Evolutionary conservation across 257 asterid genomes (phyloP).

Genomic region (Capsicum rhomboideum): DNA sequence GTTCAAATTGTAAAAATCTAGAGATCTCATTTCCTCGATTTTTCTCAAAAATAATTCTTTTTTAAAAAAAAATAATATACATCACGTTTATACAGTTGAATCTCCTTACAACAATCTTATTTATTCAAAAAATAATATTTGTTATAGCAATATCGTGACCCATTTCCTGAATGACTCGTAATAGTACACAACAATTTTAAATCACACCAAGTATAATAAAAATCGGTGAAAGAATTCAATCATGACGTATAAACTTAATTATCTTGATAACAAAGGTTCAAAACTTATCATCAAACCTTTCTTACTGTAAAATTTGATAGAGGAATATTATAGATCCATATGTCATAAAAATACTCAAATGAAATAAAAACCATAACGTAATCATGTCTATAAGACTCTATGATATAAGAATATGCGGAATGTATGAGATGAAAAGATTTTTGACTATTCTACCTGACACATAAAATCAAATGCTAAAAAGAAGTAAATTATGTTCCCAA

Average conservation of each 20-base stretch:
- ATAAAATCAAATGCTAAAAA: too few species aligned
- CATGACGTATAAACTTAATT: not conserved
- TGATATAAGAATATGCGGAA: not conserved
- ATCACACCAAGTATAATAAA: not conserved
- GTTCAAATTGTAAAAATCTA: not conserved
- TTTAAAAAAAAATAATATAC: not conserved
- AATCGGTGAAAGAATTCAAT: not conserved
- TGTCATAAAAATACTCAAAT: not conserved
- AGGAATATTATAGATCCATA: not conserved
- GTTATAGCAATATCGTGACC: not conserved
- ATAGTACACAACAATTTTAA: not conserved
- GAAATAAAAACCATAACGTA: not conserved
- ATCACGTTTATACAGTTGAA: not conserved
- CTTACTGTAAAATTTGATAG: not conserved
- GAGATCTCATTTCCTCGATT: too few species aligned
- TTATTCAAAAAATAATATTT: not conserved
- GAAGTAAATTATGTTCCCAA: too few species aligned
- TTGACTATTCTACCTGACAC: too few species aligned
- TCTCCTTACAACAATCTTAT: not conserved
- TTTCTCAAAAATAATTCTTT: too few species aligned
- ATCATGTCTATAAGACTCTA: not conserved
- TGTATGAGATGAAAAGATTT: not conserved
- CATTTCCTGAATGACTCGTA: not conserved
- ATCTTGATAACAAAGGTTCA: not conserved
- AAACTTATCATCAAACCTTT: not conserved